A percentile compares a stretch with the other conserved stretches of the same genome.
These are phyloP conservation scores for Yamadazyma blattariae DNA, from an alignment of 1,139 yeast species.

Conservation along the genomic window DNA sequence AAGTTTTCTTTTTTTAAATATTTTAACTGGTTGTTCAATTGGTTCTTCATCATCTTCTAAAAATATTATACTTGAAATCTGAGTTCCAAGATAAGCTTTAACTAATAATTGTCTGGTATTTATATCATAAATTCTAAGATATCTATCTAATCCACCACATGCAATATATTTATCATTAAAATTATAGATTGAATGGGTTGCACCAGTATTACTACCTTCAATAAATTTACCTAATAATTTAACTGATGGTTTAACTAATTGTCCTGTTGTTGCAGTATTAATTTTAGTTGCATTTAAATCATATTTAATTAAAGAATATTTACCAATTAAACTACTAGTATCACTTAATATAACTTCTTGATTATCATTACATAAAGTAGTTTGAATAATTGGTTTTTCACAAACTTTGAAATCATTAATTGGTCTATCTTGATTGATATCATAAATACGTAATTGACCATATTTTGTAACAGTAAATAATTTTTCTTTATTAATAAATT, in stretches of 20 bases:
- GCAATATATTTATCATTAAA: constrained; percentile 27
- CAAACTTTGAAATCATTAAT: constrained; percentile 44
- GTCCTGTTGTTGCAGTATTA: constrained; percentile 46
- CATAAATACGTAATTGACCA: constrained; percentile 67
- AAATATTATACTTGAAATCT: constrained; percentile 56
- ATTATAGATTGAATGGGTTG: constrained; percentile 31
- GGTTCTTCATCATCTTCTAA: constrained; percentile 43
- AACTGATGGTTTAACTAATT: constrained; percentile 34
- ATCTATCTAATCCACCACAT: constrained; percentile 85
- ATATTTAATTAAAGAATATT: constrained; percentile 42
- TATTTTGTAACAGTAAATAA: constrained; percentile 65
- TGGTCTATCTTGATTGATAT: constrained; percentile 62
- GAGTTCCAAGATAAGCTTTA: constrained; percentile 75
- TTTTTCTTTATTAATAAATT: constrained; percentile 40
- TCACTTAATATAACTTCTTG: constrained; percentile 53
- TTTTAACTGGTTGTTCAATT: no score
- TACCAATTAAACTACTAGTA: constrained; percentile 52
- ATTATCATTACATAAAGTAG: constrained; percentile 30
- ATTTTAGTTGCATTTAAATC: constrained; percentile 37
- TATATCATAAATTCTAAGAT: constrained; percentile 71
- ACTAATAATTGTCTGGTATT: constrained; percentile 56
- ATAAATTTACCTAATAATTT: constrained; percentile 41
- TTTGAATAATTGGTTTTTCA: constrained; percentile 45
- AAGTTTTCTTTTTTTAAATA: constrained; percentile 16
- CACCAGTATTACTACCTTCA: constrained; percentile 48